Conservation (phyloP, 306 rosid genomes). For the Purshia tridentata region DNA sequence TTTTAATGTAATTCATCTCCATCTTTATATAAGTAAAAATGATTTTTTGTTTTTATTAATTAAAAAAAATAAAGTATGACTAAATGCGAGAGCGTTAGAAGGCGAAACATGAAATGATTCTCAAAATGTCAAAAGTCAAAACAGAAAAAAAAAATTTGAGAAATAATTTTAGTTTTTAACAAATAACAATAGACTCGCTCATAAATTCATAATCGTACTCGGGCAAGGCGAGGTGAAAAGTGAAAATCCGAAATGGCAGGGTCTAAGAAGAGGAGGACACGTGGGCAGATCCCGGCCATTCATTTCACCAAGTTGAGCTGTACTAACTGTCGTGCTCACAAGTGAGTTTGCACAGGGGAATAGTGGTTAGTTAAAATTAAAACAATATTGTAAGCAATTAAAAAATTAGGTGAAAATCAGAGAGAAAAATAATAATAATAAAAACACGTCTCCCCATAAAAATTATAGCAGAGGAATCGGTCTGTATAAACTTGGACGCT, state of each 20-base stretch:
- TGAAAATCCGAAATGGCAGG: conserved; percentile 21
- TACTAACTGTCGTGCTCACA: conserved; percentile 36
- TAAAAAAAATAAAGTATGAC: no score
- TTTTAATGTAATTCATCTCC: no score
- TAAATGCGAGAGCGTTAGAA: no score
- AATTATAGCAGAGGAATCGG: conserved; percentile 37
- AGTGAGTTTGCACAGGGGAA: conserved; percentile 22
- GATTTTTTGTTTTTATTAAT: no score
- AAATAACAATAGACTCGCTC: conserved; percentile 22
- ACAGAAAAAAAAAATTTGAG: neutral
- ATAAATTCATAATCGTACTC: conserved; percentile 22
- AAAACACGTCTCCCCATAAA: conserved; percentile 30
- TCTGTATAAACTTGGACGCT: conserved; percentile 36
- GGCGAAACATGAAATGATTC: no score
- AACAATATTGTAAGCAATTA: neutral
- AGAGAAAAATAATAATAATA: neutral
- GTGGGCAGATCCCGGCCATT: conserved; percentile 27
- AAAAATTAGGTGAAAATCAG: conserved; percentile 10
- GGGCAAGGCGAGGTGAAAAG: conserved; percentile 30
- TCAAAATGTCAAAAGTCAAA: no score
- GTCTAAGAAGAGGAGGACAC: conserved; percentile 24
- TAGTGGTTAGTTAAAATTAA: neutral
- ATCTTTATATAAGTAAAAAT: no score
- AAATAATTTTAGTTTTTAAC: no score
- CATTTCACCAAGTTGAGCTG: conserved; percentile 29